Evolutionary conservation across 1,284 basidiomycete species (phyloP).

Genomic region (Ceratobasidium sp.): DNA sequence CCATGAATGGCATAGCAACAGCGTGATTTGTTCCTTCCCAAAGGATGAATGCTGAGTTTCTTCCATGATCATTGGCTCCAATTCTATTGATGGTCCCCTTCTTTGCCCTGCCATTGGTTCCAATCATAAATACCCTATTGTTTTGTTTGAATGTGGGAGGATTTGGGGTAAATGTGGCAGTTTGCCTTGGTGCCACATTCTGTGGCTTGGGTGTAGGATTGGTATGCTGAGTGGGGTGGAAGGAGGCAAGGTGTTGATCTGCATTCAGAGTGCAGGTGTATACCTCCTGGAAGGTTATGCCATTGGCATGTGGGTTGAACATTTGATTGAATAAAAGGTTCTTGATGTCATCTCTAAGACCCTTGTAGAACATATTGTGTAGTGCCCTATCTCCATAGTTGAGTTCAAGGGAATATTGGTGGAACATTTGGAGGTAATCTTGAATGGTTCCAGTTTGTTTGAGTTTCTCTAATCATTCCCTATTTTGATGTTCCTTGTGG

Average conservation of each 20-base stretch:
- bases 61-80: neutral
- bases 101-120: neutral
- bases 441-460: slow-evolving; percentile 2
- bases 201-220: no score
- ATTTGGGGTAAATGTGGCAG: no score
- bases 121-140: slow-evolving; percentile 4
- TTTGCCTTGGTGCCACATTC: no score
- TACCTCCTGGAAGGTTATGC: neutral
- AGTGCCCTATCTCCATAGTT: neutral
- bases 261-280: neutral
- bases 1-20: neutral
- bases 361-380: neutral
- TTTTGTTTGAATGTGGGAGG: no score
- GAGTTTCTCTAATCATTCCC: neutral
- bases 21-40: neutral
- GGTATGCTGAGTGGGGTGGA: no score
- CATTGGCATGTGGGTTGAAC: neutral
- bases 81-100: slow-evolving; percentile 9
- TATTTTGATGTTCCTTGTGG: no score
- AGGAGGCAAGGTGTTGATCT: neutral
- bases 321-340: neutral
- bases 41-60: neutral
- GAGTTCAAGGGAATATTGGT: neutral
- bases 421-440: neutral
- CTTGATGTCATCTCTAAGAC: neutral